phyloP scores from a whole-genome alignment of 2,329 filamentous ascomycete species.

The Lomentospora prolificans region DNA sequence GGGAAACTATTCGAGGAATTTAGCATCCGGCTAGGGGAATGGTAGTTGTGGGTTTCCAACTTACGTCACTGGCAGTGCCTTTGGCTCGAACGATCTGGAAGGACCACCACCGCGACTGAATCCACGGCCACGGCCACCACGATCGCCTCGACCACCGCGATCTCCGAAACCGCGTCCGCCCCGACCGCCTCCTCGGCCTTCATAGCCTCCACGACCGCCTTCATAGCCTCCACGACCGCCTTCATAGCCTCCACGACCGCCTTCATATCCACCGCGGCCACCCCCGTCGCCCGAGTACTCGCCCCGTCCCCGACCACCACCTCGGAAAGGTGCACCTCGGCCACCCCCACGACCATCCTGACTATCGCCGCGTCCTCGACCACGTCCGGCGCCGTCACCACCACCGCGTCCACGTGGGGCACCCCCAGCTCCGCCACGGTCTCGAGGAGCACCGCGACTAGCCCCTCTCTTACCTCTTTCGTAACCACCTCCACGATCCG shows the following conservation, averaged over 20 bases:
- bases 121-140: slow-evolving; percentile 11
- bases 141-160: slow-evolving; percentile 14
- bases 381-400: slow-evolving; percentile 12
- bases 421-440: slow-evolving; percentile 9
- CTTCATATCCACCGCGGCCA: slow-evolving; percentile 12
- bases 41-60: slow-evolving; percentile 17
- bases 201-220: slow-evolving; percentile 13
- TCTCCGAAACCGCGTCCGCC: slow-evolving; percentile 16
- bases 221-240: slow-evolving; percentile 11
- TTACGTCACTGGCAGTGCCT: slow-evolving; percentile 14
- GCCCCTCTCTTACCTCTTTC: background rate
- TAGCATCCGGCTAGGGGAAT: slow-evolving; percentile 13
- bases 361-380: slow-evolving; percentile 12
- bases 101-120: slow-evolving; percentile 13
- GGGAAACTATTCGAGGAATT: slow-evolving; percentile 11
- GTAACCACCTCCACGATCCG: background rate
- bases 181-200: slow-evolving; percentile 9
- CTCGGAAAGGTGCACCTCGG: slow-evolving; percentile 9
- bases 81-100: slow-evolving; percentile 11
- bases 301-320: slow-evolving; percentile 15
- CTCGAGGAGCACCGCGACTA: slow-evolving; percentile 10
- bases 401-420: slow-evolving; percentile 13
- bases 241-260: slow-evolving; percentile 13
- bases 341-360: slow-evolving; percentile 17
- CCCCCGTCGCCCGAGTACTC: slow-evolving; percentile 11